Evolutionary conservation across 2,329 filamentous ascomycete species (phyloP).

Genomic region (Aspergillus quadrilineatus): DNA sequence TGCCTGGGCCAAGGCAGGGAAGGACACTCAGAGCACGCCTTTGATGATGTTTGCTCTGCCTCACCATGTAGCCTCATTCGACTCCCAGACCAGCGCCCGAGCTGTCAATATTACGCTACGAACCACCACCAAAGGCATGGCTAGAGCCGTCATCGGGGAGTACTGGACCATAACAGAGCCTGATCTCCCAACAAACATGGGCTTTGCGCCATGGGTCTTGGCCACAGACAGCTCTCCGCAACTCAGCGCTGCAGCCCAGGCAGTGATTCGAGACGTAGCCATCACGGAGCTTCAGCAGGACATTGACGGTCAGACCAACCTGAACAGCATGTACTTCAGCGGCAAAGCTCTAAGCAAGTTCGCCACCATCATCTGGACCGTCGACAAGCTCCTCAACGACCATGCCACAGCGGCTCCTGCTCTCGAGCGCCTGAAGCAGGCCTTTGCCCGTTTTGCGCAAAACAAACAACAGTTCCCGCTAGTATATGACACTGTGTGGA

Average conservation of each 20-base stretch:
- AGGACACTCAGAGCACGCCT: constrained; percentile 51
- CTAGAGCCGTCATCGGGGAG: constrained; percentile 69
- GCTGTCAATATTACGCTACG: constrained; percentile 61
- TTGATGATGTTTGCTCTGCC: constrained; percentile 85
- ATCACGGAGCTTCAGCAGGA: constrained; percentile 73
- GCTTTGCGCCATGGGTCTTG: constrained; percentile 75
- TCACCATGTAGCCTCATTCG: constrained; percentile 79
- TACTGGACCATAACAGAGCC: constrained; percentile 76
- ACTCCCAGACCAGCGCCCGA: constrained; percentile 53
- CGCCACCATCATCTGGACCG: constrained; percentile 65
- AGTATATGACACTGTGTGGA: constrained; percentile 64
- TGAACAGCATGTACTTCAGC: constrained; percentile 89
- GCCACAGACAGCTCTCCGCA: constrained; percentile 35
- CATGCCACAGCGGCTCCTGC: constrained; percentile 56
- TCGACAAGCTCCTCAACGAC: constrained; percentile 63
- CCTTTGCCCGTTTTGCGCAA: constrained; percentile 64
- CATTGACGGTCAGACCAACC: constrained; percentile 69
- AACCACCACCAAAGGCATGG: constrained; percentile 82
- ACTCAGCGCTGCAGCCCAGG: constrained; percentile 53
- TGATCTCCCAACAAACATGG: constrained; percentile 70
- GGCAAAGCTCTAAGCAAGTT: constrained; percentile 84
- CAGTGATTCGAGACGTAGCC: constrained; percentile 61
- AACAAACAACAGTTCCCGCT: constrained; percentile 67
- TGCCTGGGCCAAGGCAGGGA: constrained; percentile 69
- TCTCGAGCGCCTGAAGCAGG: constrained; percentile 61